Evolutionary conservation across 257 asterid species (phyloP).

Genomic region (Solanum virginianum): DNA sequence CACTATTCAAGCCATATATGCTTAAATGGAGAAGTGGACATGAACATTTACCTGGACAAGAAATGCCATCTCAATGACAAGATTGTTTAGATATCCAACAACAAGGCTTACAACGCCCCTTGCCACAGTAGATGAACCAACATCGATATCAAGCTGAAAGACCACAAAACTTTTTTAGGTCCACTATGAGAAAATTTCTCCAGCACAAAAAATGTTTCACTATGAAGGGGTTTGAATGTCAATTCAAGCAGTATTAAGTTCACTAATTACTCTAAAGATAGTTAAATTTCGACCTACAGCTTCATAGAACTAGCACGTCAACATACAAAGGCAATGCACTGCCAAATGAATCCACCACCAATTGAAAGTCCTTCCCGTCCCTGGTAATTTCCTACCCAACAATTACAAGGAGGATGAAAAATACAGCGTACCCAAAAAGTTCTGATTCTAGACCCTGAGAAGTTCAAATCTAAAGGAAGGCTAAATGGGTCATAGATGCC

Average conservation of each 20-base stretch:
- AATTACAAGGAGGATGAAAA: not conserved
- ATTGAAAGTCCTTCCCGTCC: not conserved
- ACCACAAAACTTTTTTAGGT: not conserved
- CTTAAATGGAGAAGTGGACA: not conserved
- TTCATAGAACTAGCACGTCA: not conserved
- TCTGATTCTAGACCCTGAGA: not conserved
- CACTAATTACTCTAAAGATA: not conserved
- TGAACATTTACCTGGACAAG: conserved; percentile 56
- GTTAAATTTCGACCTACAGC: not conserved
- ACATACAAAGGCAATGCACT: not conserved
- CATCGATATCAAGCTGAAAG: conserved; percentile 61
- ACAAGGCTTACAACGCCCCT: conserved; percentile 83
- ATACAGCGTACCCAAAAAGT: not conserved
- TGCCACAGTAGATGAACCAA: conserved; percentile 86
- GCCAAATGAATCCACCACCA: not conserved
- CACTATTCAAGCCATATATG: not conserved
- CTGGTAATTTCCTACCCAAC: not conserved
- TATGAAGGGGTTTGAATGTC: not conserved
- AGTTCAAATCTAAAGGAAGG: not conserved
- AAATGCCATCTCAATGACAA: conserved; percentile 89
- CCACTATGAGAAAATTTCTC: not conserved
- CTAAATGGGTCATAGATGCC: not conserved
- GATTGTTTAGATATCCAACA: conserved; percentile 82
- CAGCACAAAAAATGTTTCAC: not conserved
- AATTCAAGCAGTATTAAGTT: not conserved